phyloP scores from a whole-genome alignment of 2,329 filamentous ascomycete genomes.

The Fusarium agapanthi region DNA sequence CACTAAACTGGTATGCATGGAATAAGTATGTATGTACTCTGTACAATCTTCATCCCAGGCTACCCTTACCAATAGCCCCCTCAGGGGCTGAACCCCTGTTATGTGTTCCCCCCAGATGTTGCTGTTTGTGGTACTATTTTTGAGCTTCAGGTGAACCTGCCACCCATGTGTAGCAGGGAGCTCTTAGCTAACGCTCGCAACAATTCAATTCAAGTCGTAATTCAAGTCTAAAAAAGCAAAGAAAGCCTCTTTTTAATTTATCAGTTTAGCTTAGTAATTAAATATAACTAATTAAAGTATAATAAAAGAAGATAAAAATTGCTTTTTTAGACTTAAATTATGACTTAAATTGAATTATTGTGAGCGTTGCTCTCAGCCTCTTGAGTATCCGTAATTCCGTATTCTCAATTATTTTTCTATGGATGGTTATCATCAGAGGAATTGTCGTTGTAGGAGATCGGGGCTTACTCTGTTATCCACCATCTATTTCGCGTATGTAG shows the following conservation, averaged over 20 bases:
- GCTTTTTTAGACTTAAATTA: too few relatives aligned
- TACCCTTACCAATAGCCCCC: conserved; percentile 17
- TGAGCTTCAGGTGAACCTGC: conserved; percentile 42
- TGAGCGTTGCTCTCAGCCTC: too few relatives aligned
- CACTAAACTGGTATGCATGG: background rate
- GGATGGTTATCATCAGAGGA: background rate
- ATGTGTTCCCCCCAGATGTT: conserved; percentile 33
- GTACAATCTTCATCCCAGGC: background rate
- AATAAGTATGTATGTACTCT: background rate
- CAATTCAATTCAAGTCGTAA: too few relatives aligned
- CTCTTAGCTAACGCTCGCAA: too few relatives aligned
- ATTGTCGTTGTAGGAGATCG: background rate
- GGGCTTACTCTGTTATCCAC: background rate
- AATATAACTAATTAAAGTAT: too few relatives aligned
- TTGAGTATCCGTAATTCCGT: background rate
- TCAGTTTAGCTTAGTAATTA: too few relatives aligned
- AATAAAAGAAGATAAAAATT: too few relatives aligned
- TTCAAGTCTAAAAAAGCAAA: too few relatives aligned
- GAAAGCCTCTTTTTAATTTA: too few relatives aligned
- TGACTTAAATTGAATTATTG: too few relatives aligned
- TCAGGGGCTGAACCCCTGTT: conserved; percentile 25
- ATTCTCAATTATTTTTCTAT: background rate
- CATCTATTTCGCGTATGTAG: background rate
- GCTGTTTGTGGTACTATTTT: conserved; percentile 13
- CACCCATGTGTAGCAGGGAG: conserved; percentile 13